These are phyloP conservation scores for Aspergillus aculeatus DNA, from an alignment of 2,329 filamentous ascomycete genomes.

Conservation along the genomic window DNA sequence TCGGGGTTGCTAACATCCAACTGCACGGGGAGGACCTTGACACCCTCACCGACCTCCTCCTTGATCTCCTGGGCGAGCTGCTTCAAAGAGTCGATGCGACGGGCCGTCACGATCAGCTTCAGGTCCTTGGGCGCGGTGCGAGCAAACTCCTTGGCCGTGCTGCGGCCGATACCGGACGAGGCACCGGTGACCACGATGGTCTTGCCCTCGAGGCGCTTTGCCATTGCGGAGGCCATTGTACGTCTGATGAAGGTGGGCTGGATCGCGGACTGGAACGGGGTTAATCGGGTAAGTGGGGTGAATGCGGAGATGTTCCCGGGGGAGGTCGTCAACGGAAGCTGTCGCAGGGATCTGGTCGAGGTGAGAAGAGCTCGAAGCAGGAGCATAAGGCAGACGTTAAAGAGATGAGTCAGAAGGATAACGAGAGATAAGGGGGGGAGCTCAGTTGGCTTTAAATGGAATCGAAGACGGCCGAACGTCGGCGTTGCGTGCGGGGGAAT, in stretches of 20 bases:
- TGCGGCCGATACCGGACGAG: slow-evolving; percentile 81
- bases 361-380: slow-evolving; percentile 20
- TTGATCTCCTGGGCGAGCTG: slow-evolving; percentile 74
- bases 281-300: slow-evolving; percentile 16
- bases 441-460: neutral
- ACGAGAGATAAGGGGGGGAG: neutral
- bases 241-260: slow-evolving; percentile 32
- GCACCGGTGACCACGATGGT: slow-evolving; percentile 90
- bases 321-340: slow-evolving; percentile 14
- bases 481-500: slow-evolving; percentile 21
- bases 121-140: slow-evolving; percentile 75
- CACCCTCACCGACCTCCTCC: slow-evolving; percentile 72
- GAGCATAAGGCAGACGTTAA: slow-evolving; percentile 28
- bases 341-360: slow-evolving; percentile 27
- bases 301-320: slow-evolving; percentile 17
- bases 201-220: slow-evolving; percentile 86
- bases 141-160: slow-evolving; percentile 83
- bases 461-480: slow-evolving; percentile 11
- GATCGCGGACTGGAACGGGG: slow-evolving; percentile 20
- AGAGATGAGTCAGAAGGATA: neutral
- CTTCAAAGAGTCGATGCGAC: slow-evolving; percentile 74
- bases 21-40: slow-evolving; percentile 78
- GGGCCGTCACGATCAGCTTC: slow-evolving; percentile 84
- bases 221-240: slow-evolving; percentile 67
- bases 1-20: slow-evolving; percentile 81